These are phyloP conservation scores for Mycena kentingensis DNA, from an alignment of 768 basidiomycete species.

Conservation along the genomic window DNA sequence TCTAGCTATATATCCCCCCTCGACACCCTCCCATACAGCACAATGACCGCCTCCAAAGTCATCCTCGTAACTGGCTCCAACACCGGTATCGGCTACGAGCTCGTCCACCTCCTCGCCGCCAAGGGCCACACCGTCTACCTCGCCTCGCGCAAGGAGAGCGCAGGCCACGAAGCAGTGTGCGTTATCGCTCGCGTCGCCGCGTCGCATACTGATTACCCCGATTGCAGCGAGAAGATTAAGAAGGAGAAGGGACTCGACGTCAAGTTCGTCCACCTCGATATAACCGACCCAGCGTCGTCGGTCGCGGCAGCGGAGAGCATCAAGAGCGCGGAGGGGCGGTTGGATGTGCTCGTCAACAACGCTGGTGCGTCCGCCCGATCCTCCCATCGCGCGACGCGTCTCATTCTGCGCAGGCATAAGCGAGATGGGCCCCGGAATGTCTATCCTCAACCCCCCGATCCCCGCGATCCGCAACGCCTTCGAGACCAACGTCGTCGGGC, in stretches of 20 bases:
- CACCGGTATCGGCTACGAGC: slow-evolving; percentile 47
- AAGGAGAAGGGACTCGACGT: slow-evolving; percentile 29
- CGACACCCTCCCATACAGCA: too few species aligned
- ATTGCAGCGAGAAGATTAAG: slow-evolving; percentile 31
- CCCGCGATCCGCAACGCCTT: slow-evolving; percentile 36
- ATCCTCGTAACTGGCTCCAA: slow-evolving; percentile 45
- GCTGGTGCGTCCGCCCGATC: slow-evolving; percentile 31
- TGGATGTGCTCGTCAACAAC: slow-evolving; percentile 50
- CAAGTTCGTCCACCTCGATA: slow-evolving; percentile 39
- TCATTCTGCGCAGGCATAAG: slow-evolving; percentile 30
- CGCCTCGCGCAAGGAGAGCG: slow-evolving; percentile 38
- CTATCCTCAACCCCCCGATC: slow-evolving; percentile 38
- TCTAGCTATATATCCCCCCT: too few species aligned
- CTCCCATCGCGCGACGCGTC: too few species aligned
- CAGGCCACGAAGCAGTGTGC: slow-evolving; percentile 46
- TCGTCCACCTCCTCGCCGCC: slow-evolving; percentile 43
- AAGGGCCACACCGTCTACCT: slow-evolving; percentile 46
- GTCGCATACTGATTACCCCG: neutral
- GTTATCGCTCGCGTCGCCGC: slow-evolving; percentile 12
- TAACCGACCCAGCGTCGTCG: slow-evolving; percentile 36
- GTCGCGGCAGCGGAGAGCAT: slow-evolving; percentile 36
- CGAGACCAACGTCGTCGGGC: slow-evolving; percentile 46
- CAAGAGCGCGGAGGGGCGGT: slow-evolving; percentile 40
- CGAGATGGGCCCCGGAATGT: too few species aligned
- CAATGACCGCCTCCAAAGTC: slow-evolving; percentile 24